Evolutionary conservation across 306 rosid species (phyloP).

Genomic region (Prunus davidiana): DNA sequence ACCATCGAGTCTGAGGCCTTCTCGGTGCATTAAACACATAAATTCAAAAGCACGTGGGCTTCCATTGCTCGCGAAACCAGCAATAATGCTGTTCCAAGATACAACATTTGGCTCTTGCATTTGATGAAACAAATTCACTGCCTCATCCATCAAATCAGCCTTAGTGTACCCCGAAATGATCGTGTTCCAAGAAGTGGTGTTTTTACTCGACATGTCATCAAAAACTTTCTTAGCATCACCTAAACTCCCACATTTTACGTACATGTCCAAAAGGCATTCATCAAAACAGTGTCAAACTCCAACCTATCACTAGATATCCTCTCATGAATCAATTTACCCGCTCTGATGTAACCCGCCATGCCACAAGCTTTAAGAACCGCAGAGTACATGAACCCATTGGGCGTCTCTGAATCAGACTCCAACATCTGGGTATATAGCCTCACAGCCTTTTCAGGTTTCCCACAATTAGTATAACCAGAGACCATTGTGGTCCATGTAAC

Average conservation of each 20-base stretch:
- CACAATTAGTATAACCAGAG: constrained; percentile 53
- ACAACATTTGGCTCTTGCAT: constrained; percentile 61
- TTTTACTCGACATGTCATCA: constrained; percentile 34
- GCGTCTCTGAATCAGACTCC: constrained; percentile 41
- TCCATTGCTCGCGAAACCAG: constrained; percentile 59
- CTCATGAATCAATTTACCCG: constrained; percentile 55
- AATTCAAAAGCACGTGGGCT: constrained; percentile 46
- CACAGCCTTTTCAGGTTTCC: constrained; percentile 57
- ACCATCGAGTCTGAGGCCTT: constrained; percentile 56
- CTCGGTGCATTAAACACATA: constrained; percentile 53
- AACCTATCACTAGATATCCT: constrained; percentile 35
- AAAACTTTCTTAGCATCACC: constrained; percentile 59
- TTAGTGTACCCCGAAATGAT: constrained; percentile 57
- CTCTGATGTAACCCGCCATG: constrained; percentile 41
- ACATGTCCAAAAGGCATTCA: constrained; percentile 94
- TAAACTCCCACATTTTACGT: constrained; percentile 74
- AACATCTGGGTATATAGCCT: constrained; percentile 44
- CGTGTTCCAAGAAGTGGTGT: constrained; percentile 60
- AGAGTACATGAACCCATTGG: constrained; percentile 73
- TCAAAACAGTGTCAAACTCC: constrained; percentile 64
- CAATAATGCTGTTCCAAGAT: constrained; percentile 79
- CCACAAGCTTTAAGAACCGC: constrained; percentile 83
- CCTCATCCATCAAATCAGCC: constrained; percentile 58
- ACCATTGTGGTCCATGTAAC: constrained; percentile 82
- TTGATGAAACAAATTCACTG: constrained; percentile 50